Percentiles rank a stretch among this genome's conserved stretches.
phyloP scores from a whole-genome alignment of 2,329 filamentous ascomycete species.

The Penicillium italicum region DNA sequence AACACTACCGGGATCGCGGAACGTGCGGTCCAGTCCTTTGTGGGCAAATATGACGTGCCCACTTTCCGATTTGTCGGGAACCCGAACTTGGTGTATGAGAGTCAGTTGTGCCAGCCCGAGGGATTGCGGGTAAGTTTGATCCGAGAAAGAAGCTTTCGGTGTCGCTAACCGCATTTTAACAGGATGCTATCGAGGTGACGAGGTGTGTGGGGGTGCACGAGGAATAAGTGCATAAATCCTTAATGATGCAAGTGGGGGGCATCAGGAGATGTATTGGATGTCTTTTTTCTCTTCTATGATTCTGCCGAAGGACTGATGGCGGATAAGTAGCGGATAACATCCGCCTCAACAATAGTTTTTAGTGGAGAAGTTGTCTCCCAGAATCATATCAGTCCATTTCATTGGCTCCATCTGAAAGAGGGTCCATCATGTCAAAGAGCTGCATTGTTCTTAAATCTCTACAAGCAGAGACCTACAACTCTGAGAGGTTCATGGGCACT shows the following conservation, averaged over 20 bases:
- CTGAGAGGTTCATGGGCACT: neutral
- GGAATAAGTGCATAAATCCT: no score
- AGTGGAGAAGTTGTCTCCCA: neutral
- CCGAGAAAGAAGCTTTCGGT: neutral
- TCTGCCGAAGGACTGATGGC: no score
- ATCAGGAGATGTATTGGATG: no score
- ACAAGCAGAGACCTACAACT: neutral
- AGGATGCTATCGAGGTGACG: conserved; percentile 35
- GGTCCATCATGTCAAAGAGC: neutral
- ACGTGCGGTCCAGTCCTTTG: conserved; percentile 16
- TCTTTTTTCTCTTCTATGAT: no score
- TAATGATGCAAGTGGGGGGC: no score
- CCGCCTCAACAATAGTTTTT: neutral
- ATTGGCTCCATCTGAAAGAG: neutral
- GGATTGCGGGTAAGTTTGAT: conserved; percentile 24
- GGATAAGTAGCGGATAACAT: neutral
- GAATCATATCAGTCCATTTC: neutral
- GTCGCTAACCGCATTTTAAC: neutral
- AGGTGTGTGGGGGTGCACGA: conserved; percentile 30
- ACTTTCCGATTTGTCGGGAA: conserved; percentile 47
- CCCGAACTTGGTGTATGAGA: conserved; percentile 63
- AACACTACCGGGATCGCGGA: conserved; percentile 16
- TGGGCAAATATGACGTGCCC: conserved; percentile 19
- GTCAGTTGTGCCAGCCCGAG: conserved; percentile 46
- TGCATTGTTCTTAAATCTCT: neutral